Base-by-base conservation (phyloP, 2,329 filamentous ascomycete genomes). In the Pseudogymnoascus sp. region DNA sequence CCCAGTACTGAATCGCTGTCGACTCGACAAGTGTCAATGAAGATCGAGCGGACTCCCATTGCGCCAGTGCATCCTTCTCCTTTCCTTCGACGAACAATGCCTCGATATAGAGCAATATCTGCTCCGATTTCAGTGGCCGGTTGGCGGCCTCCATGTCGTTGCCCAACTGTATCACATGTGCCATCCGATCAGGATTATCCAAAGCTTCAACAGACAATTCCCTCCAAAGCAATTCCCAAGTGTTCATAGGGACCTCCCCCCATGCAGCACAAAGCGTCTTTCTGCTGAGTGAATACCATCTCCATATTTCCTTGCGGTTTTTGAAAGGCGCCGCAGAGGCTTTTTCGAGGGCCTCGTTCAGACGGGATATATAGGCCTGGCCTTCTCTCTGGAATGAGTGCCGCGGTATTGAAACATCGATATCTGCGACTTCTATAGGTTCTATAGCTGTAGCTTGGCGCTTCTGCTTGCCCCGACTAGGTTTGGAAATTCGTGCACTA, bases 211-310 rank as follows among this genome's bases (percentile, higher is more conserved):
- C 77, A 1, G 84, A 82, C 43, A 87, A 75, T 1, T 82, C 72
- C 30, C 79, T 75, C 88, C 88, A 93, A 7, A 93, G 71, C 1
- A 84, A 70, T n/a, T 81, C 74, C 83, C 88, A 88, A 4, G 83
- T 78, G 14, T 81, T 77, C 8, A 76, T 68, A 0, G 87, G 82
- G n/a, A 91, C 78, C 30, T 78, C 77, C 36, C 77, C 71, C 73
- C 84, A 80, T 63, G 77, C 77, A 1, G 68, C 71, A 2, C 75
- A 70, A 30, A 81, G 67, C 5, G 73, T 67, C 62, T 76, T 74
- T 66, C 79, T 78, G 68, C 77, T 81, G 30, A 78, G 71, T 33
- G 76, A 71, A 68, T 82, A 82, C 66, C 75, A 76, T 66, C 74
- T 77, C 80, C 80, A 82, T 25, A 79, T 65, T 57, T 75, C 72